phyloP scores from a whole-genome alignment of 768 basidiomycete species.

The Tulasnella sp. region DNA sequence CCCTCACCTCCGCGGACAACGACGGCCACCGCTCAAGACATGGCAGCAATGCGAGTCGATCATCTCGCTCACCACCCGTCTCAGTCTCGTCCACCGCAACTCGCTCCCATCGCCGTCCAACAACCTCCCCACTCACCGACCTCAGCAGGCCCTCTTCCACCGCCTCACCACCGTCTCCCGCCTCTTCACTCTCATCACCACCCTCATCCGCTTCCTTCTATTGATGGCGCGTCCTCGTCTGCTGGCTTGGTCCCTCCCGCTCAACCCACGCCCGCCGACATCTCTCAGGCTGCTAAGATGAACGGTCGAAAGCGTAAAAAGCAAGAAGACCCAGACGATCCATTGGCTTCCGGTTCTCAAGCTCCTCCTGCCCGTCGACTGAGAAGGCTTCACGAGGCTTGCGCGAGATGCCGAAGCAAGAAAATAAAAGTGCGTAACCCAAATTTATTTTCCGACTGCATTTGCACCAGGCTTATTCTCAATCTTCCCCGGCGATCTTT shows the following conservation, averaged over 20 bases:
- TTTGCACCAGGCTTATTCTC: constrained; percentile 17
- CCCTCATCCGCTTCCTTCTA: constrained; percentile 17
- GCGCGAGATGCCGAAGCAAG: constrained; percentile 88
- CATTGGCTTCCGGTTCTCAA: neutral
- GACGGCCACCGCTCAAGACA: neutral
- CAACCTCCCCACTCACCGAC: neutral
- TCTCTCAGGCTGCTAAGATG: constrained; percentile 85
- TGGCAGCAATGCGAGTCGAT: neutral
- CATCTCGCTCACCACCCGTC: neutral
- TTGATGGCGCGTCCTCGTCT: constrained; percentile 18
- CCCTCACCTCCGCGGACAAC: neutral
- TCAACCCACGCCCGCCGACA: constrained; percentile 12
- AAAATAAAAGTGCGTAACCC: constrained; percentile 86
- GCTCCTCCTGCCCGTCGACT: constrained; percentile 53
- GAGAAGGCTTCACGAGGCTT: constrained; percentile 82
- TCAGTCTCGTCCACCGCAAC: neutral
- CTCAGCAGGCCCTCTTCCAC: neutral
- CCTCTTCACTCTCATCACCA: constrained; percentile 15
- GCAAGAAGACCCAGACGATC: constrained; percentile 6
- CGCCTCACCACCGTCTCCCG: constrained; percentile 1
- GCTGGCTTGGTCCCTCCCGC: neutral
- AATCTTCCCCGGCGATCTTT: constrained; percentile 18
- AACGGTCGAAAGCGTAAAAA: constrained; percentile 39
- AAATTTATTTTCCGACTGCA: constrained; percentile 64
- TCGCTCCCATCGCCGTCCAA: neutral